Conservation (phyloP, 1,284 basidiomycete genomes). For the Heterobasidion occidentale region DNA sequence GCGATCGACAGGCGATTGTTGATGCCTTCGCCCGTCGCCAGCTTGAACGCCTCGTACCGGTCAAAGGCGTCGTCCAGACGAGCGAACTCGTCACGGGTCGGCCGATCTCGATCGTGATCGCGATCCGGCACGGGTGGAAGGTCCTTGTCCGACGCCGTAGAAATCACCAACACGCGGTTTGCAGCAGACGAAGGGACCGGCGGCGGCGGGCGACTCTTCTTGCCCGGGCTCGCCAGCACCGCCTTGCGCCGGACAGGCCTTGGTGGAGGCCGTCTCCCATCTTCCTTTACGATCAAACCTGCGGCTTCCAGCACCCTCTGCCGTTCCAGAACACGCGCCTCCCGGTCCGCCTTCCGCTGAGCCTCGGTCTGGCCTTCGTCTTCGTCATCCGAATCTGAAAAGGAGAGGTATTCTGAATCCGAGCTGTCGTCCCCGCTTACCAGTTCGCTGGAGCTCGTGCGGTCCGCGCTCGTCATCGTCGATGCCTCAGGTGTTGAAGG, state of each 20-base stretch:
- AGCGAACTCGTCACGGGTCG: slow-evolving; percentile 30
- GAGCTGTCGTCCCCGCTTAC: slow-evolving; percentile 22
- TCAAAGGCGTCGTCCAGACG: slow-evolving; percentile 85
- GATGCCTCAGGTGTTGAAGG: background rate
- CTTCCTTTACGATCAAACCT: slow-evolving; percentile 69
- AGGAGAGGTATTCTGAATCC: slow-evolving; percentile 25
- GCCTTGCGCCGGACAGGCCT: slow-evolving; percentile 17
- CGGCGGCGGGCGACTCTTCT: slow-evolving; percentile 44
- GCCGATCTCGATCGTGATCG: slow-evolving; percentile 7
- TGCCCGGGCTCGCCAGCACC: slow-evolving; percentile 12
- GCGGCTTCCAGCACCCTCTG: slow-evolving; percentile 81
- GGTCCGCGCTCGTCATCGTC: background rate
- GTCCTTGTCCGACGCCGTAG: slow-evolving; percentile 11
- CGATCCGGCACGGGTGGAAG: background rate
- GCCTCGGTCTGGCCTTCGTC: slow-evolving; percentile 35
- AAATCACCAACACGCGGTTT: background rate
- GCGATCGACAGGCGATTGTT: slow-evolving; percentile 51
- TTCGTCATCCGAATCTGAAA: slow-evolving; percentile 32
- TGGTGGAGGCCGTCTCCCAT: slow-evolving; percentile 33
- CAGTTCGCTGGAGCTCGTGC: background rate
- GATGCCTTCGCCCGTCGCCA: slow-evolving; percentile 29
- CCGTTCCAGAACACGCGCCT: slow-evolving; percentile 69
- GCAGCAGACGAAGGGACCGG: slow-evolving; percentile 25
- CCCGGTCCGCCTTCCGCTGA: slow-evolving; percentile 44
- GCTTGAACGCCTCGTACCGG: slow-evolving; percentile 75